Evolutionary conservation across 2,329 filamentous ascomycete genomes (phyloP).

Genomic region (Pseudogymnoascus sp.): DNA sequence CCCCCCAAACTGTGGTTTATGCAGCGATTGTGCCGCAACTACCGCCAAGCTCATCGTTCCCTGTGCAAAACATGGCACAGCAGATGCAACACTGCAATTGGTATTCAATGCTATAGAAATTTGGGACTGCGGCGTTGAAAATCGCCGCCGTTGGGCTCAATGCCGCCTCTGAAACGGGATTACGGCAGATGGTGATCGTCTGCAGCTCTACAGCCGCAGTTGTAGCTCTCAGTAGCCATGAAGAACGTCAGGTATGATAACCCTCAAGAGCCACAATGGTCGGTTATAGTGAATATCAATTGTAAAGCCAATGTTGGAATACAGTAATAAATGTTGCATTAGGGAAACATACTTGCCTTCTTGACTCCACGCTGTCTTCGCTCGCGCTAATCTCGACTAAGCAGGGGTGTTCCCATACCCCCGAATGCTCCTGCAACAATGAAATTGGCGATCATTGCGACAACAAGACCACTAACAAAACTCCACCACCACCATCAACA

Average conservation of each 20-base stretch:
- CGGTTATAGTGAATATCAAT: background rate
- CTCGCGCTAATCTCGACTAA: background rate
- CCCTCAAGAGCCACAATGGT: background rate
- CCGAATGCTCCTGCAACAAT: slow-evolving; percentile 5
- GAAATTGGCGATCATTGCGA: slow-evolving; percentile 8
- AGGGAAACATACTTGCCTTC: background rate
- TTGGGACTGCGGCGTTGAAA: background rate
- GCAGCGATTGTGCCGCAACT: background rate
- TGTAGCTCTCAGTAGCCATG: background rate
- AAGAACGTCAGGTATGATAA: background rate
- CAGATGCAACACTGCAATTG: background rate
- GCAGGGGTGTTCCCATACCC: background rate
- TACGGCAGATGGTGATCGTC: background rate
- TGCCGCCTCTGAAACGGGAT: background rate
- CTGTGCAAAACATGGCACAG: background rate
- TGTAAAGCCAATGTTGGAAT: background rate
- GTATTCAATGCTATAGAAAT: background rate
- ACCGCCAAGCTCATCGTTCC: background rate
- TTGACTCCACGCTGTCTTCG: background rate
- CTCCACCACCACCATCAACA: background rate
- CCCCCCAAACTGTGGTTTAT: background rate
- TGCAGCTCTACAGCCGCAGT: background rate
- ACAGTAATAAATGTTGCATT: background rate
- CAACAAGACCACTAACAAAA: background rate
- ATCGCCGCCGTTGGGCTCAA: background rate